phyloP scores from a whole-genome alignment of 1,284 basidiomycete species.

The Psilocybe mexicana region DNA sequence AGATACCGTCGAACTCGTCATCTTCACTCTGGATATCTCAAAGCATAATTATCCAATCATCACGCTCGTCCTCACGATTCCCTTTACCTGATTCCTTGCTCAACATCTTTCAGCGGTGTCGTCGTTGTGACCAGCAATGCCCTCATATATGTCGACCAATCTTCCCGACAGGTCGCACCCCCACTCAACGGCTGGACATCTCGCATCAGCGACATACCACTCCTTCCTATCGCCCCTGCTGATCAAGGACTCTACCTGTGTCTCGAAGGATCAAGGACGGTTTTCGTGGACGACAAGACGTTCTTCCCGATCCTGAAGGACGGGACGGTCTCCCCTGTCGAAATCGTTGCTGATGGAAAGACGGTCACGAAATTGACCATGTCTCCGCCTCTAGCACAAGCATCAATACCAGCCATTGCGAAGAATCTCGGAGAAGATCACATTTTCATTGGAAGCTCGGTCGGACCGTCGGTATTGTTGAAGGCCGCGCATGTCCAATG shows the following conservation, averaged over 20 bases:
- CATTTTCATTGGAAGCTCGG: constrained; percentile 71
- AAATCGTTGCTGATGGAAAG: constrained; percentile 69
- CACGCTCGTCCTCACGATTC: constrained; percentile 84
- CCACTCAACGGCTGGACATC: constrained; percentile 87
- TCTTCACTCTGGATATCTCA: constrained; percentile 88
- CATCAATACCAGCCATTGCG: constrained; percentile 61
- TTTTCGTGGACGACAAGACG: constrained; percentile 76
- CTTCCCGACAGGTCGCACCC: constrained; percentile 72
- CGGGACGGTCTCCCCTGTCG: constrained; percentile 71
- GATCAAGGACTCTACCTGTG: constrained; percentile 53
- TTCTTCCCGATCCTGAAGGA: constrained; percentile 69
- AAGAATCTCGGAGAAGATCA: constrained; percentile 49
- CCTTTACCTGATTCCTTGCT: constrained; percentile 77
- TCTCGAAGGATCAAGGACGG: constrained; percentile 76
- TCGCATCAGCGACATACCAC: constrained; percentile 62
- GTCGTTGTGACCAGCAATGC: constrained; percentile 81
- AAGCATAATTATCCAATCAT: constrained; percentile 84
- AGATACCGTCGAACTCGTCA: constrained; percentile 81
- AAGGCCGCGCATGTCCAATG: constrained; percentile 56
- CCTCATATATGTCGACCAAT: constrained; percentile 89
- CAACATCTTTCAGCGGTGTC: constrained; percentile 84
- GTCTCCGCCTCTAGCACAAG: constrained; percentile 58
- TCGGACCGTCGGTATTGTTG: constrained; percentile 69
- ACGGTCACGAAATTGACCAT: constrained; percentile 62
- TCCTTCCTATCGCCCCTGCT: constrained; percentile 43